Base-by-base conservation (phyloP, 169 alveolate genomes). In the Plasmodium malariae region DNA sequence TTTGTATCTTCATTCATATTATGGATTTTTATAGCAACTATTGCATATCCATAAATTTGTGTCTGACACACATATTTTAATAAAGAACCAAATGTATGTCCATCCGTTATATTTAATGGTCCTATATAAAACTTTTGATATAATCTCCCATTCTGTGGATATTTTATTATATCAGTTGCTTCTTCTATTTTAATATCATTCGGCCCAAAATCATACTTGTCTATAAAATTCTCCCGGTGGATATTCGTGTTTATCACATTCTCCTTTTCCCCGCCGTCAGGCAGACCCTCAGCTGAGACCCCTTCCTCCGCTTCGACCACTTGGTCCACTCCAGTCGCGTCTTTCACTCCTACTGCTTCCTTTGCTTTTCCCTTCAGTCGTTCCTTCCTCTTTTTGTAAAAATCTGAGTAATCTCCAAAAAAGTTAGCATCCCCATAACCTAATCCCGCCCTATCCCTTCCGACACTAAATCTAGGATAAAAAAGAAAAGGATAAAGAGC, bases 61-160 rank as follows among this genome's bases (percentile, higher is more conserved):
- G 95, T 85, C 54, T 87, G 95, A 17, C 95, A 86, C 26, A 95
- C 90, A 54, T 91, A 94, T 70, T 95, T 95, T 21, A 95, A 17
- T 21, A 95, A 74, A 7, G 97, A 93, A 1, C 97, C 97, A 60
- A 95, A 74, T 14, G 97, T 95, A 94, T 96, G 95, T 0, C 97
- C 97, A 83, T 90, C 94, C 6, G 97, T 94, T 32, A 91, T 89
- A 34, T 96, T 96, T 54, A 93, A 72, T 6, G 97, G 97, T 0
- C 97, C 97, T 55, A 95, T 43, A 86, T 95, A 95, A 21, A 95
- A 92, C 93, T 95, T 95, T 80, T 95, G 97, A 59, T 94, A 95
- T 19, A 86, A 69, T 70, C 95, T 89, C 3, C 97, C 97, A 93
- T 63, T 26, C 28, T 57, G 88, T 17, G 86, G 67, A 24, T 76